These are phyloP conservation scores for Daldinia bambusicola DNA, from an alignment of 495 filamentous ascomycete species.

Conservation along the genomic window DNA sequence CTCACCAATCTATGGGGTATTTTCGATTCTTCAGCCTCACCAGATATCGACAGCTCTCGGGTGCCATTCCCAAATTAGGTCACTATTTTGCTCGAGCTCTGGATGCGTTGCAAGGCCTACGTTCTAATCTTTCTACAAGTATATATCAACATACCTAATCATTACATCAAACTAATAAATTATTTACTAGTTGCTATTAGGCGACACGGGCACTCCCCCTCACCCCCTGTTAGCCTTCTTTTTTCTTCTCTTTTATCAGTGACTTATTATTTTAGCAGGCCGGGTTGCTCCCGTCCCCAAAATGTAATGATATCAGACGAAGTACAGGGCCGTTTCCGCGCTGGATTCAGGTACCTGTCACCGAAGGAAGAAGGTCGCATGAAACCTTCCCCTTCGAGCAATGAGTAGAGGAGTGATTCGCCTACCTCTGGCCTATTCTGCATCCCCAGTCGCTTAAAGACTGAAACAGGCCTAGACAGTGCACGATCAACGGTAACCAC, in stretches of 20 bases:
- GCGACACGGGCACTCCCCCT: not conserved
- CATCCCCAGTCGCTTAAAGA: conserved; percentile 41
- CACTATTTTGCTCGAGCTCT: conserved; percentile 5
- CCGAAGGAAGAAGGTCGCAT: conserved; percentile 38
- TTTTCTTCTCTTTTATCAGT: conserved; percentile 8
- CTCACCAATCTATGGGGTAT: conserved; percentile 22
- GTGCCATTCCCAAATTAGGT: conserved; percentile 36
- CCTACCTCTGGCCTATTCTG: conserved; percentile 42
- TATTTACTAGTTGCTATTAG: not conserved
- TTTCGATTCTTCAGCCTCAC: conserved; percentile 41
- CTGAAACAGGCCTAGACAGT: conserved; percentile 48
- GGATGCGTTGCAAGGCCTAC: conserved; percentile 11
- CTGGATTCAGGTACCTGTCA: conserved; percentile 27
- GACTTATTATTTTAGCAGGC: conserved; percentile 24
- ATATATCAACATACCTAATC: not conserved
- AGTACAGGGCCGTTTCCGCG: conserved; percentile 35
- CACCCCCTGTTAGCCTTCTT: conserved; percentile 23
- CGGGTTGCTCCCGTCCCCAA: conserved; percentile 40
- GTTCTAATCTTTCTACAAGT: not conserved
- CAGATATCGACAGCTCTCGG: conserved; percentile 31
- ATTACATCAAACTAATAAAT: no score
- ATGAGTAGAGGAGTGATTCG: conserved; percentile 30
- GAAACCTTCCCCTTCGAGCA: conserved; percentile 41
- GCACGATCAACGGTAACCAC: conserved; percentile 39
- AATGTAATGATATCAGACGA: conserved; percentile 29